phyloP scores from a whole-genome alignment of 2,329 filamentous ascomycete genomes.

The Ophiostoma quercus region DNA sequence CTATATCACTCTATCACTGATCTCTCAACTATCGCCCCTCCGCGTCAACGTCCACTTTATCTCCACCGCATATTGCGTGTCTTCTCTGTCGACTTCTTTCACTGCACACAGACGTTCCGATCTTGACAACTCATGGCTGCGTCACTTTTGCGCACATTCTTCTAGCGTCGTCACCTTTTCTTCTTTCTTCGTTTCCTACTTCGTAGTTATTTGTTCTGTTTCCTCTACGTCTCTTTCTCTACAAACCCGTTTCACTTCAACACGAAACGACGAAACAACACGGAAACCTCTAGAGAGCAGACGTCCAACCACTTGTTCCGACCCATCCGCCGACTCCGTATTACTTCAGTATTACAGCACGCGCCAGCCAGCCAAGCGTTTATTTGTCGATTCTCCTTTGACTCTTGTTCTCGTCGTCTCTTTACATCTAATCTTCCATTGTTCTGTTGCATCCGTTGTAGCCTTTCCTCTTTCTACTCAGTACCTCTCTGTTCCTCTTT shows the following conservation, averaged over 20 bases:
- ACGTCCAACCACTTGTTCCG: neutral
- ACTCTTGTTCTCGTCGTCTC: neutral
- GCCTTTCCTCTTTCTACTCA: too few relatives aligned
- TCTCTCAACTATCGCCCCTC: neutral
- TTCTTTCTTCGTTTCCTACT: neutral
- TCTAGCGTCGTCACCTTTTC: neutral
- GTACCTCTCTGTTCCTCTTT: neutral
- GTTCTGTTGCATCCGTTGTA: too few relatives aligned
- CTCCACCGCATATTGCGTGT: neutral
- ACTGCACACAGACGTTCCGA: neutral
- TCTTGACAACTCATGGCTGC: slow-evolving; percentile 16
- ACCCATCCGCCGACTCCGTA: slow-evolving; percentile 12
- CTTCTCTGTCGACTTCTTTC: neutral
- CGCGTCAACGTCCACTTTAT: slow-evolving; percentile 3
- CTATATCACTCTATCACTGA: too few relatives aligned
- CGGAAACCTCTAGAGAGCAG: too few relatives aligned
- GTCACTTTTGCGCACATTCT: slow-evolving; percentile 17
- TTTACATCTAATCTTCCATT: neutral
- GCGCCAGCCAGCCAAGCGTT: slow-evolving; percentile 5
- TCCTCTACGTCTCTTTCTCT: too few relatives aligned
- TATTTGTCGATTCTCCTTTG: neutral
- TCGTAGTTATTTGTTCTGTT: neutral
- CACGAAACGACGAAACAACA: too few relatives aligned
- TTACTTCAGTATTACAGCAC: neutral
- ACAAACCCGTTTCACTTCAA: too few relatives aligned